Evolutionary conservation across 1,284 basidiomycete species (phyloP), one percentile per base, ranked within the genome.

Genomic region (Boletus smithii): DNA sequence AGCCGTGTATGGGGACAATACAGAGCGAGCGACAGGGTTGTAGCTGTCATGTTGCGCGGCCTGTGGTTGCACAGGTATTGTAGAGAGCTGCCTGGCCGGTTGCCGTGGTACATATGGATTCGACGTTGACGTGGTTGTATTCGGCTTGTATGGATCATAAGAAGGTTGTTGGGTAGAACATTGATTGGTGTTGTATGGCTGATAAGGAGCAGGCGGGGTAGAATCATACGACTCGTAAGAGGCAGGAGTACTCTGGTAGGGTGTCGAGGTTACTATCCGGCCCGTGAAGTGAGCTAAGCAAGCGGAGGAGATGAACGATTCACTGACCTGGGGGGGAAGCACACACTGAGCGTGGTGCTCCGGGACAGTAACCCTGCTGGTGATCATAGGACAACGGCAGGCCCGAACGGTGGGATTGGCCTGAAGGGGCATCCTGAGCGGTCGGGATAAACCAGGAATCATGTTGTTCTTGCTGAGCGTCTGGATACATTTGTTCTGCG

Each of bases 61-160:
- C 20, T 46, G 55, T 18, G 49, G 48, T 51, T 59, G 59, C 34
- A 51, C 51, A 9, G 60, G 53, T 37, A 54, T 39, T 40, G 54
- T 52, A 37, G 63, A 53, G 23, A 46, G 45, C 18, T 60, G 55
- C 33, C 27, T 48, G 31, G 41, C 32, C 14, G 49, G 42, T 40
- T 58, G 52, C 24, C 35, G 59, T n/a, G 49, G 42, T 30, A 32
- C 27, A 32, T 53, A 49, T 16, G 57, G 30, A 33, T 37, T 44
- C 31, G 55, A 53, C 35, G 39, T 32, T 37, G 59, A 54, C 32
- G 39, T 53, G 42, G 57, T 59, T 27, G 62, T 47, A 30, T 61
- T 50, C 16, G 70, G 63, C 40, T 62, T 65, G 55, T 70, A 71
- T 23, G 65, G 60, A 46, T 68, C 65, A 49, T 65, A 59, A 37